Evolutionary conservation across 768 basidiomycete genomes (phyloP).

Genomic region (Rubroboletus satanas): DNA sequence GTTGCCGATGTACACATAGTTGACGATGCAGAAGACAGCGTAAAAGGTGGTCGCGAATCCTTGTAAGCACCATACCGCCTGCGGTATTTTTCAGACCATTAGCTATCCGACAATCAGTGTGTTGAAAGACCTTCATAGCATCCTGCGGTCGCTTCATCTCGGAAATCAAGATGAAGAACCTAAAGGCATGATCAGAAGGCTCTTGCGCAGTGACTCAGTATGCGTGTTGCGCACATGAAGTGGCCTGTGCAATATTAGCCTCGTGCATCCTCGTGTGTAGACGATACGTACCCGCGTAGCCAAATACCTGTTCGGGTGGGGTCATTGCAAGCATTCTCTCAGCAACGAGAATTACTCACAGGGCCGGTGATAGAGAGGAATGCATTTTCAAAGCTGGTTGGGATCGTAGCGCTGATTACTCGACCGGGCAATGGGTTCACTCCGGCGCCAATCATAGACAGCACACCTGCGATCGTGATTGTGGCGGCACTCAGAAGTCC

Average conservation of each 20-base stretch:
- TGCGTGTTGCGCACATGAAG: slow-evolving; percentile 41
- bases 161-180: slow-evolving; percentile 58
- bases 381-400: slow-evolving; percentile 39
- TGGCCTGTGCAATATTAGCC: slow-evolving; percentile 35
- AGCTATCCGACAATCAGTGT: slow-evolving; percentile 15
- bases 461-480: slow-evolving; percentile 44
- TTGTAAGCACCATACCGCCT: slow-evolving; percentile 51
- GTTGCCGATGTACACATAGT: slow-evolving; percentile 47
- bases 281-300: slow-evolving; percentile 7
- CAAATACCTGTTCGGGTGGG: background rate
- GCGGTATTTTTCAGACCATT: background rate
- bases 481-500: slow-evolving; percentile 36
- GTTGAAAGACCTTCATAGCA: slow-evolving; percentile 47
- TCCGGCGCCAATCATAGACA: slow-evolving; percentile 51
- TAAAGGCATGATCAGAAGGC: slow-evolving; percentile 15
- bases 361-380: slow-evolving; percentile 4
- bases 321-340: background rate
- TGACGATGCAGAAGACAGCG: slow-evolving; percentile 40
- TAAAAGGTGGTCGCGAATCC: slow-evolving; percentile 52
- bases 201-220: background rate
- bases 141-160: slow-evolving; percentile 51
- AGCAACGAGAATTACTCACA: background rate
- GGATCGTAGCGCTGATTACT: slow-evolving; percentile 29
- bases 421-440: slow-evolving; percentile 39
- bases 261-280: background rate